A percentile compares a stretch with the other conserved stretches of the same genome.
Conservation (phyloP, 2,329 filamentous ascomycete genomes). For the Fusarium floridanum region DNA sequence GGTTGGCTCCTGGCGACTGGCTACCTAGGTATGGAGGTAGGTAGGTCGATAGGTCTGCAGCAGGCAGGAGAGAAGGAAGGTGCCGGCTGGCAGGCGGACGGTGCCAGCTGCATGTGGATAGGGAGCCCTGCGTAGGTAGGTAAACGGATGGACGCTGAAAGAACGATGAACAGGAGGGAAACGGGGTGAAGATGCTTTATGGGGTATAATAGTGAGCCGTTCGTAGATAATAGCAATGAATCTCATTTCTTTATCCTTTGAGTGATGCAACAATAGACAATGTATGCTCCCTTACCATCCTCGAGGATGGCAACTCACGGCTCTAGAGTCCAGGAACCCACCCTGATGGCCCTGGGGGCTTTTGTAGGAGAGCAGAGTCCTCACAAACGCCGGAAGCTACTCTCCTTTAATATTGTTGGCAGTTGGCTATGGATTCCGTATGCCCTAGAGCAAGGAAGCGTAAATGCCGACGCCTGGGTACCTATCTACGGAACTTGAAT, state of each 20-base stretch:
- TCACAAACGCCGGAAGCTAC: not conserved
- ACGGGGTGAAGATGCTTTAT: not conserved
- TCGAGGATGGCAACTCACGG: not conserved
- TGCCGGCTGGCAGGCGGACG: constrained; percentile 13
- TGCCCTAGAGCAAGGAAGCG: not conserved
- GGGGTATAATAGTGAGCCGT: not conserved
- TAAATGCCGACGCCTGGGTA: not conserved
- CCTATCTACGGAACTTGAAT: not conserved
- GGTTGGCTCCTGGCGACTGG: not conserved
- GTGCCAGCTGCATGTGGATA: not conserved
- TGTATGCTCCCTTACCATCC: not conserved
- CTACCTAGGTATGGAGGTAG: too few species aligned
- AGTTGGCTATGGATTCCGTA: not conserved
- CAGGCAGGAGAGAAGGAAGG: not conserved
- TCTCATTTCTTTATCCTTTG: not conserved
- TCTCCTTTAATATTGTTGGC: not conserved
- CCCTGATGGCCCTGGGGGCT: not conserved
- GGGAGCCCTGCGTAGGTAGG: not conserved
- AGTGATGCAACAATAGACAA: not conserved
- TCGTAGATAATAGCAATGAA: not conserved
- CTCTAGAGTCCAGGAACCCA: not conserved
- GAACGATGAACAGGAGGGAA: not conserved
- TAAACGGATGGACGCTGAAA: not conserved
- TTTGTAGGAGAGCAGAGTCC: not conserved
- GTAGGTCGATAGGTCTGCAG: not conserved